A percentile compares a stretch with the other conserved stretches of the same genome.
Conservation (phyloP, 2,329 filamentous ascomycete genomes). For the Exophiala lecanii-corni region DNA sequence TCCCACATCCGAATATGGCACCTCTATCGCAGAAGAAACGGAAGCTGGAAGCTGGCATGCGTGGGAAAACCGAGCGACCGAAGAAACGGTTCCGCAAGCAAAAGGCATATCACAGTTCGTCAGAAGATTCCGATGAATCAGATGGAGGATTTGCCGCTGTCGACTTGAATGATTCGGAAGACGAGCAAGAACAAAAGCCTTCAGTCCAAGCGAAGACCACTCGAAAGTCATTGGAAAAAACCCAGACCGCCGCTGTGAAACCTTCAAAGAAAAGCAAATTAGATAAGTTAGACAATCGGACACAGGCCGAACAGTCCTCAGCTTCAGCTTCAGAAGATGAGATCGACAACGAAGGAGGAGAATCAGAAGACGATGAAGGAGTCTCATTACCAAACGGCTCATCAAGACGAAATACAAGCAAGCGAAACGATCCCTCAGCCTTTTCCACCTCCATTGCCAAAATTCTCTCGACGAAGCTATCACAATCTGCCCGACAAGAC, state of each 20-base stretch:
- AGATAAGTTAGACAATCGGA: constrained; percentile 18
- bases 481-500: constrained; percentile 73
- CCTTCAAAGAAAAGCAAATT: constrained; percentile 6
- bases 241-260: constrained; percentile 12
- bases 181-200: constrained; percentile 28
- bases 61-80: constrained; percentile 47
- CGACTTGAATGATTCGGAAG: constrained; percentile 45
- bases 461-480: constrained; percentile 85
- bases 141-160: constrained; percentile 46
- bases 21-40: constrained; percentile 47
- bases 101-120: constrained; percentile 59
- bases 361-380: constrained; percentile 36
- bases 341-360: constrained; percentile 38
- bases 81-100: constrained; percentile 61
- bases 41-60: constrained; percentile 56
- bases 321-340: constrained; percentile 29
- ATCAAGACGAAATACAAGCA: constrained; percentile 41
- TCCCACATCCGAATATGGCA: no score
- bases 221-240: constrained; percentile 27
- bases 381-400: constrained; percentile 37
- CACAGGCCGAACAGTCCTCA: constrained; percentile 24
- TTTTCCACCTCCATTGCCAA: constrained; percentile 92
- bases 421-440: constrained; percentile 85
- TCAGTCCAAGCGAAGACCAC: constrained; percentile 27
- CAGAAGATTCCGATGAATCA: constrained; percentile 49